Base-by-base conservation (phyloP, 1,284 basidiomycete species). In the Coniferiporia weirii region DNA sequence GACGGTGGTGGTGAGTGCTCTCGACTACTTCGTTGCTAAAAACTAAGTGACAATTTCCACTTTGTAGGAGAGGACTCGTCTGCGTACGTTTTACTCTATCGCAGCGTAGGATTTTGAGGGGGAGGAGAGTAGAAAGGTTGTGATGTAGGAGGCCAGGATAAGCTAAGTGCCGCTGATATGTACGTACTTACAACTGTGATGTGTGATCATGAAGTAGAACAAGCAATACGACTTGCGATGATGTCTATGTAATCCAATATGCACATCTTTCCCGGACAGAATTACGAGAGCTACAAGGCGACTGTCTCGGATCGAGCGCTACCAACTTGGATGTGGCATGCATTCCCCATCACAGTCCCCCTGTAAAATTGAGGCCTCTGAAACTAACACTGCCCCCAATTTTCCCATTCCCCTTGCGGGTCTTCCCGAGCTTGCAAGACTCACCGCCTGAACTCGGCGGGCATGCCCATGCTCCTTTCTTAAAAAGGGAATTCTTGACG, bases 1-100 rank as follows among this genome's bases (percentile, higher is more conserved):
- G 93, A 95, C 65, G 95, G 95, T 4, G 95, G 95, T 63, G 95
- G 86, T 65, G 74, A 77, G 71, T 79, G 40, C 6, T 35, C 57
- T 27, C 27, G 46, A 15, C 62, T 59, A 44, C 22, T n/a, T 59
- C 44, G 15, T 46, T 20, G 2, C 3, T 13, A 46, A 46, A 6
- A 40, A 15, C 2, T 12, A 15, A 40, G 3, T 40, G 38, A 40
- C 8, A 40, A n/a, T 12, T n/a, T 15, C 17, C 9, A 3, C n/a
- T 46, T 19, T 43, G n/a, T 43, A 46, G 44, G 44, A n/a, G 44
- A 46, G 44, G 44, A 46, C 19, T n/a, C 44, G 19, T 46, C 44
- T 8, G 44, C 44, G 17, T 46, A 46, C 19, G 44, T 46, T 8
- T 13, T 46, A 8, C 44, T 46, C 3, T 46, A 46, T 9, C 44